Base-by-base conservation (phyloP, 257 asterid genomes). In the Apocynum venetum region DNA sequence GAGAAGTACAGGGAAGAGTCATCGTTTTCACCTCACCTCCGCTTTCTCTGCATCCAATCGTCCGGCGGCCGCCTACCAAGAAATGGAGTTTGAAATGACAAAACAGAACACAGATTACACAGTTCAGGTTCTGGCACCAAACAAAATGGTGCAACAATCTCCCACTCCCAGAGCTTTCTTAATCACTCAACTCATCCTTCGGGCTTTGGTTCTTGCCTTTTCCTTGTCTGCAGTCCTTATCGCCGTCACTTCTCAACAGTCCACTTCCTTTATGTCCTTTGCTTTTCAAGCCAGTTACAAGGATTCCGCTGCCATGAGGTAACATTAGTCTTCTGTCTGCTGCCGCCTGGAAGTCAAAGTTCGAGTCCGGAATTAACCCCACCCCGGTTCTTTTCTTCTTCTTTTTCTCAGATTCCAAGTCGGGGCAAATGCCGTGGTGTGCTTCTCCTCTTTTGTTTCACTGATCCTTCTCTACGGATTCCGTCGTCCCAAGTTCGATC, bases 291-390 rank as follows among this genome's bases (percentile, higher is more conserved):
- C 80, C 46, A 46, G 67, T 52, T 77, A 67, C 69, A 53, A n/a
- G 57, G 38, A 77, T 43, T 77, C 80, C 8, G 68, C 80, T 17
- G 75, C 75, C 20, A 53, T 55, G n/a, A 77, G 75, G 80, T 68
- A 53, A 2, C 8, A 63, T 2, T 44, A 4, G 8, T n/a, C 3
- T 55, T 53, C 20, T 6, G 1, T 0, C 31, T 25, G 31, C 31
- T 25, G 31, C 31, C 31, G 31, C 31, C 31, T 25, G 31, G 31
- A 25, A 25, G 31, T 25, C 43, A 2, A 44, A 44, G 6, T 46
- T 46, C 49, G 49, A 46, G 8, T 46, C 38, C 8, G 13, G 2
- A 69, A 2, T 25, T 25, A 25, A 25, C 31, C 31, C 31, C 31
- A 25, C 31, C 31, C 31, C 31, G 31, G 31, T 25, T 25, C 31